Evolutionary conservation across 2,329 filamentous ascomycete species (phyloP).

Genomic region (Lizonia empirigonia): DNA sequence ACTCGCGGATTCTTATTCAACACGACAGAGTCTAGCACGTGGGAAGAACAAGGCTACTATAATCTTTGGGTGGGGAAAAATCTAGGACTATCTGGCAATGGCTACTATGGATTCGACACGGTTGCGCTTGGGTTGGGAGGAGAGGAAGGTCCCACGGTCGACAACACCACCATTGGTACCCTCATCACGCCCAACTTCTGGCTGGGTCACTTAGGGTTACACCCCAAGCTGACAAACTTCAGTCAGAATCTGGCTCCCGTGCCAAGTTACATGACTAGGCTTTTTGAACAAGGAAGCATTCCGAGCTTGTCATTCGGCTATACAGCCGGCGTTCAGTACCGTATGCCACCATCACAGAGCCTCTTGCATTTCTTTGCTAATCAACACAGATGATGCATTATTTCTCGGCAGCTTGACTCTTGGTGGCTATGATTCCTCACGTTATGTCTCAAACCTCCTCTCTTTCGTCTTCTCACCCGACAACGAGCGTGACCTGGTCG

Average conservation of each 20-base stretch:
- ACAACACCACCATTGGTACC: slow-evolving; percentile 51
- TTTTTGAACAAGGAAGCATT: slow-evolving; percentile 63
- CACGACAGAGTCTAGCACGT: slow-evolving; percentile 60
- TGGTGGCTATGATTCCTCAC: slow-evolving; percentile 70
- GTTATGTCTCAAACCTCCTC: slow-evolving; percentile 65
- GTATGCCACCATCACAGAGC: slow-evolving; percentile 52
- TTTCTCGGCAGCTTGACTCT: slow-evolving; percentile 62
- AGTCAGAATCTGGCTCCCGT: slow-evolving; percentile 59
- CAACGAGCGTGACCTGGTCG: slow-evolving; percentile 64
- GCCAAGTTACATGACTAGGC: slow-evolving; percentile 58
- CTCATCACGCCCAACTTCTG: slow-evolving; percentile 51
- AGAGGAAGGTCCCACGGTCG: slow-evolving; percentile 49
- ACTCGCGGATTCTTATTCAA: slow-evolving; percentile 66
- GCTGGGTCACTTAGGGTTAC: slow-evolving; percentile 56
- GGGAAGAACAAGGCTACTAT: slow-evolving; percentile 65
- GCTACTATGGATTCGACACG: slow-evolving; percentile 65
- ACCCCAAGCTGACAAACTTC: slow-evolving; percentile 58
- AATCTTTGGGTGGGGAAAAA: slow-evolving; percentile 63
- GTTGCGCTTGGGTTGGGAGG: slow-evolving; percentile 50
- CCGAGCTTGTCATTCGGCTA: slow-evolving; percentile 77
- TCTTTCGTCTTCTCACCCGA: slow-evolving; percentile 63
- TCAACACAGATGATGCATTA: slow-evolving; percentile 37
- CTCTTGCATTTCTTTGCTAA: not conserved
- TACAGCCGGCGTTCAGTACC: slow-evolving; percentile 75
- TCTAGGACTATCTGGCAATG: slow-evolving; percentile 65